Percentiles rank a stretch among this genome's conserved stretches.
Conservation (phyloP, 2,329 filamentous ascomycete species). For the Arthrobotrys sphaeroides region DNA sequence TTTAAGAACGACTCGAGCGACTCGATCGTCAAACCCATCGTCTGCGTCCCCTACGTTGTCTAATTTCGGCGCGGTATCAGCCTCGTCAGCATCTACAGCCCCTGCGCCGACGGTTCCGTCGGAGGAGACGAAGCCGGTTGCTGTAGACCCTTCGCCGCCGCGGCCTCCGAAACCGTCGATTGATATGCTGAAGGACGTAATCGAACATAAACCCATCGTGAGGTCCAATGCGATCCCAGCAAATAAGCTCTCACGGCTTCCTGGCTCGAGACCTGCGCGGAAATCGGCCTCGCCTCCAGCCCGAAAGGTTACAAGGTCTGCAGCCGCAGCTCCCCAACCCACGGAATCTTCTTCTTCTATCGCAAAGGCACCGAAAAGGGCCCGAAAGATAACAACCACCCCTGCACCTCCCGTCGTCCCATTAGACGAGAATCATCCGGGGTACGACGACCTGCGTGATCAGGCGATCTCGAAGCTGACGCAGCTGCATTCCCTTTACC, state of each 20-base stretch:
- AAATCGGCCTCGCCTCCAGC: slow-evolving; percentile 13
- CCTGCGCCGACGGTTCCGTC: background rate
- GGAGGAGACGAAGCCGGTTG: background rate
- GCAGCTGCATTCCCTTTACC: slow-evolving; percentile 42
- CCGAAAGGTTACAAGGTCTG: slow-evolving; percentile 12
- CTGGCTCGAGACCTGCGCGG: background rate
- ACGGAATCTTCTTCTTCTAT: background rate
- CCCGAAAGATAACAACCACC: slow-evolving; percentile 9
- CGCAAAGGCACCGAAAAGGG: background rate
- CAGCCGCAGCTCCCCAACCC: background rate
- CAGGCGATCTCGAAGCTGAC: slow-evolving; percentile 47
- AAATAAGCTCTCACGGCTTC: slow-evolving; percentile 19
- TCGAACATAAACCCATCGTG: slow-evolving; percentile 21
- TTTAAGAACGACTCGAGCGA: slow-evolving; percentile 26
- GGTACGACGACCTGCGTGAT: slow-evolving; percentile 50
- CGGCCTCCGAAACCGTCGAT: slow-evolving; percentile 35
- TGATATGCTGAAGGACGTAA: slow-evolving; percentile 35
- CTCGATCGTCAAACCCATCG: slow-evolving; percentile 30
- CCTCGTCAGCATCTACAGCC: background rate
- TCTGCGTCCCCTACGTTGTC: slow-evolving; percentile 11
- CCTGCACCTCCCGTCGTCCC: slow-evolving; percentile 33
- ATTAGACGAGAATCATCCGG: slow-evolving; percentile 46
- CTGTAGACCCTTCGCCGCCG: background rate
- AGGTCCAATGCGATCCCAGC: slow-evolving; percentile 27
- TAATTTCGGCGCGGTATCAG: background rate